These are phyloP conservation scores for Taphrina flavorubra DNA, from an alignment of 1,139 yeast genomes.

Conservation along the genomic window DNA sequence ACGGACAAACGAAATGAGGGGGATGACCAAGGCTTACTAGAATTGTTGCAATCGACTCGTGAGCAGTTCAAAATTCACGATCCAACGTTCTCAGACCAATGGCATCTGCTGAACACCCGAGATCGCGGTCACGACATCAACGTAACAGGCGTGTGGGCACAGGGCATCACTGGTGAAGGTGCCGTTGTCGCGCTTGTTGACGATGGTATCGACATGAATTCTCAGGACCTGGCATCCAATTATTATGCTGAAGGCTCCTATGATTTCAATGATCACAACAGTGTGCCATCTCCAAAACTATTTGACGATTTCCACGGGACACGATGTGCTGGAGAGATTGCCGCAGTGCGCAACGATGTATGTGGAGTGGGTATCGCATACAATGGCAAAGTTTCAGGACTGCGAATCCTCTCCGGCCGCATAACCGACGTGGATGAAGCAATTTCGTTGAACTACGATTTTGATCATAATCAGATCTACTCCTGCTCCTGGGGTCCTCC, in stretches of 20 bases:
- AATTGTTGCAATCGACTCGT: conserved; percentile 47
- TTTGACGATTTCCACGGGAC: conserved; percentile 95
- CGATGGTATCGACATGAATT: conserved; percentile 88
- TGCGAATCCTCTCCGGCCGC: conserved; percentile 81
- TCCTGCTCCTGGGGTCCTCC: conserved; percentile 99
- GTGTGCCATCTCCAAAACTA: conserved; percentile 78
- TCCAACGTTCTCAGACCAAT: conserved; percentile 79
- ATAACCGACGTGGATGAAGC: conserved; percentile 91
- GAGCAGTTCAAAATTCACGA: conserved; percentile 71
- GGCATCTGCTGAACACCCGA: conserved; percentile 82
- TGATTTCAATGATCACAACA: conserved; percentile 83
- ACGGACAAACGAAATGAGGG: conserved; percentile 45
- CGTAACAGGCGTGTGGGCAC: conserved; percentile 83
- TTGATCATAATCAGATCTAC: conserved; percentile 83
- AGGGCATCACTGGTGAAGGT: conserved; percentile 75
- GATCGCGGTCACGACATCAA: conserved; percentile 85
- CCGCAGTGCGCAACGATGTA: conserved; percentile 76
- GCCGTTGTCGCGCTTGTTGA: conserved; percentile 87
- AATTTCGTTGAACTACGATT: conserved; percentile 76
- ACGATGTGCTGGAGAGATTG: conserved; percentile 97
- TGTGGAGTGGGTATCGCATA: conserved; percentile 97
- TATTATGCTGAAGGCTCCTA: conserved; percentile 78
- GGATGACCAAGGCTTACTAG: conserved; percentile 39
- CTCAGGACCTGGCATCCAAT: conserved; percentile 71
- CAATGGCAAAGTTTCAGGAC: conserved; percentile 83